A percentile compares a stretch with the other conserved stretches of the same genome.
These are phyloP conservation scores for Citrus mangshanensis DNA, from an alignment of 345 rosid genomes.

Conservation along the genomic window DNA sequence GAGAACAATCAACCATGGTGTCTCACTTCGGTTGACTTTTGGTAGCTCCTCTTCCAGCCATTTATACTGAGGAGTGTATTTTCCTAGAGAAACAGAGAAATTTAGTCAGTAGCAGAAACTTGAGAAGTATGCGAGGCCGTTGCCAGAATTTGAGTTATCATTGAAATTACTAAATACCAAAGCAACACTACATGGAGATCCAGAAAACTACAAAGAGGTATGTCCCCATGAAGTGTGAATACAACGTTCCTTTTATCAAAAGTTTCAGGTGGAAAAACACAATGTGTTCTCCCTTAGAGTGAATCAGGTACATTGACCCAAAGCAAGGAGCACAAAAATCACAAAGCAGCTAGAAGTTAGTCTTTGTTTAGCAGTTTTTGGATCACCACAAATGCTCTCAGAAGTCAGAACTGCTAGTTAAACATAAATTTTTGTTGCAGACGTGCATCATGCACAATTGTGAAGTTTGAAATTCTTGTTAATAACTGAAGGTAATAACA, in stretches of 20 bases:
- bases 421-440: not conserved
- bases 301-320: not conserved
- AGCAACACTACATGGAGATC: too few relatives aligned
- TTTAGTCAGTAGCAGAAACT: not conserved
- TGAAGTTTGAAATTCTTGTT: not conserved
- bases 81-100: constrained; percentile 37
- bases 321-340: not conserved
- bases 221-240: not conserved
- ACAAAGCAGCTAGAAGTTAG: not conserved
- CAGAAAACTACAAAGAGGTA: not conserved
- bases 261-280: not conserved
- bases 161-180: not conserved
- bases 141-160: not conserved
- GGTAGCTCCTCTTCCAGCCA: constrained; percentile 78
- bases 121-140: not conserved
- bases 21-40: constrained; percentile 79
- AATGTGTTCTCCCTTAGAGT: not conserved
- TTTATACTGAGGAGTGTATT: constrained; percentile 71
- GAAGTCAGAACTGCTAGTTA: not conserved
- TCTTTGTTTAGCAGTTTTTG: not conserved
- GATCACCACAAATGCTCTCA: not conserved
- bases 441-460: not conserved
- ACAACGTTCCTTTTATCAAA: not conserved
- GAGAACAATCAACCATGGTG: constrained; percentile 87
- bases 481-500: not conserved